phyloP scores from a whole-genome alignment of 2,329 filamentous ascomycete genomes.

The Cladosporium sp. region DNA sequence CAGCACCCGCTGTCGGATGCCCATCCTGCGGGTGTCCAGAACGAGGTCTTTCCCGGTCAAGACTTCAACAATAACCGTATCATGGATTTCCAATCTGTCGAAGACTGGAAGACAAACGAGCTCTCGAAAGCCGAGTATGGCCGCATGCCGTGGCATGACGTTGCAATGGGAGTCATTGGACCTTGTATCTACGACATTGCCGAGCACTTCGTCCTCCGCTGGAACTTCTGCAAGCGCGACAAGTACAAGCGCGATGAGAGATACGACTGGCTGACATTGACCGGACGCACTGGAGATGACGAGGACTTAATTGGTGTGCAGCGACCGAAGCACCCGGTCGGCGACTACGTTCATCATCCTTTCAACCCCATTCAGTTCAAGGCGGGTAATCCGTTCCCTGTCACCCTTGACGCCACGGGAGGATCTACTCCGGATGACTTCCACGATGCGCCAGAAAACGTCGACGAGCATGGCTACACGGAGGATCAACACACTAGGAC shows the following conservation, averaged over 20 bases:
- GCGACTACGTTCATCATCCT: conserved; percentile 79
- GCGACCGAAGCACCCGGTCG: conserved; percentile 79
- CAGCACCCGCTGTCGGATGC: conserved; percentile 83
- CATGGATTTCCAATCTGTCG: conserved; percentile 87
- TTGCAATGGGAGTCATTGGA: conserved; percentile 84
- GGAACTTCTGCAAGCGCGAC: conserved; percentile 96
- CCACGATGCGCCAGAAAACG: conserved; percentile 22
- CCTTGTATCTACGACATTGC: conserved; percentile 90
- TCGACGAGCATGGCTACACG: conserved; percentile 30
- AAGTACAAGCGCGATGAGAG: conserved; percentile 87
- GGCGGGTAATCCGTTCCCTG: conserved; percentile 34
- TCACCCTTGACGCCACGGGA: conserved; percentile 2
- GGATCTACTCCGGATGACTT: conserved; percentile 16
- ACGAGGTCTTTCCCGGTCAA: conserved; percentile 89
- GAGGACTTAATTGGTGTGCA: conserved; percentile 87
- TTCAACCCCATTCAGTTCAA: conserved; percentile 63
- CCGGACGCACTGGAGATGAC: conserved; percentile 67
- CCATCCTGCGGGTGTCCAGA: conserved; percentile 72
- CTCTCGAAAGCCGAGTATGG: conserved; percentile 85
- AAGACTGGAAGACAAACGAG: conserved; percentile 90
- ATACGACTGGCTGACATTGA: conserved; percentile 79
- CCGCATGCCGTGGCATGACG: conserved; percentile 98
- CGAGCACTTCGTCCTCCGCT: conserved; percentile 87
- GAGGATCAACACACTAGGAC: conserved; percentile 24
- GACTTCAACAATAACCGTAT: conserved; percentile 98